Conservation (phyloP, 2,329 filamentous ascomycete genomes). For the Pleoardoris graminearum region DNA sequence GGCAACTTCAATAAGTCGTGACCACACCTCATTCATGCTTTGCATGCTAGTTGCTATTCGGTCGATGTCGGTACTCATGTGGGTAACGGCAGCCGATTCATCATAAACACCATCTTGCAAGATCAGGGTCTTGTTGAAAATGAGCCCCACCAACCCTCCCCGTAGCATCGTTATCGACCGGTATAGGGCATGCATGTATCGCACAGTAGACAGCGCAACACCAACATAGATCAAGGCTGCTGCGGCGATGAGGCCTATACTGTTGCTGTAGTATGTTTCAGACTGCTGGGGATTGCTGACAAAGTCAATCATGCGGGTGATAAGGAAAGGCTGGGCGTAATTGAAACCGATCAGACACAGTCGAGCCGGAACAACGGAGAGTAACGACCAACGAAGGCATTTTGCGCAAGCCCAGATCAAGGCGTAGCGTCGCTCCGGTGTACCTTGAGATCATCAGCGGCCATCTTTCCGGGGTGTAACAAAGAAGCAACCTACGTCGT, state of each 20-base stretch:
- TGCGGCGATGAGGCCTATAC: conserved; percentile 10
- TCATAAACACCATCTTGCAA: conserved; percentile 9
- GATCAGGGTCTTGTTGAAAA: conserved; percentile 11
- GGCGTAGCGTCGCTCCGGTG: conserved; percentile 6
- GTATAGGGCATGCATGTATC: conserved; percentile 14
- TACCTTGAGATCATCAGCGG: conserved; percentile 6
- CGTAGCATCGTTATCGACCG: conserved; percentile 9
- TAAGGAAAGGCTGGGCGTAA: conserved; percentile 10
- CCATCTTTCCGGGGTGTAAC: conserved; percentile 2
- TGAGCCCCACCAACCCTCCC: conserved; percentile 9
- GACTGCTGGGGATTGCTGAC: conserved; percentile 4
- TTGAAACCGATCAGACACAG: conserved; percentile 7
- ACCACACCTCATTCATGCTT: conserved; percentile 30
- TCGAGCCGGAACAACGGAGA: conserved; percentile 7
- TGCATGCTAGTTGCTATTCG: conserved; percentile 10
- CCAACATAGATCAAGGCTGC: conserved; percentile 15
- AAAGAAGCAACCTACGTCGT: conserved; percentile 6
- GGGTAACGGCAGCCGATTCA: conserved; percentile 11
- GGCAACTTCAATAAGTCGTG: conserved; percentile 15
- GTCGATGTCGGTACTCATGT: conserved; percentile 15
- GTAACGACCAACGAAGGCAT: conserved; percentile 10
- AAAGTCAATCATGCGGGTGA: conserved; percentile 8
- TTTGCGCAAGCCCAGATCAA: conserved; percentile 11
- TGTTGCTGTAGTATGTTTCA: conserved; percentile 1
- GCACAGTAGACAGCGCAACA: conserved; percentile 8